Percentiles rank a stretch among this genome's conserved stretches.
phyloP scores from a whole-genome alignment of 2,329 filamentous ascomycete genomes.

The Coleophoma crateriformis region DNA sequence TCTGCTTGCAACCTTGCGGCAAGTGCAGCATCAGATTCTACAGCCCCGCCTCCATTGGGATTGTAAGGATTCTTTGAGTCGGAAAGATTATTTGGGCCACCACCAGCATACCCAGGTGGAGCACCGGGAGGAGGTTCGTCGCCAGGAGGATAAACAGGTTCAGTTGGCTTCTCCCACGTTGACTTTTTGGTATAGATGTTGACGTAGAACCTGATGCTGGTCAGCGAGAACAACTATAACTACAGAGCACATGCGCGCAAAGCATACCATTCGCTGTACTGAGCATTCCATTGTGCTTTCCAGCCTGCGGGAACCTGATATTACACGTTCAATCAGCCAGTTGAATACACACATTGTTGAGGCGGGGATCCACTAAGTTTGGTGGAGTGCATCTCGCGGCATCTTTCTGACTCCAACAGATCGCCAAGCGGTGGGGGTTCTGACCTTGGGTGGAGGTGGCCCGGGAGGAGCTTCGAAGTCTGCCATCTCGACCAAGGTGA shows the following conservation, averaged over 20 bases:
- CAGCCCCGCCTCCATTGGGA: slow-evolving; percentile 9
- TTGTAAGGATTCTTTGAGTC: slow-evolving; percentile 11
- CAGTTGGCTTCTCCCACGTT: slow-evolving; percentile 81
- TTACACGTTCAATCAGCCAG: too few relatives aligned
- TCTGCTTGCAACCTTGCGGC: slow-evolving; percentile 78
- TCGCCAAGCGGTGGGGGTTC: not conserved
- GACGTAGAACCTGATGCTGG: slow-evolving; percentile 70
- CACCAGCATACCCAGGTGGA: slow-evolving; percentile 61
- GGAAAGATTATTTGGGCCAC: slow-evolving; percentile 31
- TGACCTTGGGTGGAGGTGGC: slow-evolving; percentile 40
- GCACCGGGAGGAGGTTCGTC: slow-evolving; percentile 46
- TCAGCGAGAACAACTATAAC: slow-evolving; percentile 13
- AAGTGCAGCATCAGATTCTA: slow-evolving; percentile 65
- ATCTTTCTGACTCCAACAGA: not conserved
- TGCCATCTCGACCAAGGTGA: slow-evolving; percentile 12
- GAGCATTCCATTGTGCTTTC: slow-evolving; percentile 78
- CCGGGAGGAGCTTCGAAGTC: slow-evolving; percentile 15
- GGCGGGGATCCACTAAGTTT: not conserved
- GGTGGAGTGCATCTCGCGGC: not conserved
- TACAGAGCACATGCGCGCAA: not conserved
- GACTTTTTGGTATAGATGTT: slow-evolving; percentile 84
- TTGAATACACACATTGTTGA: too few relatives aligned
- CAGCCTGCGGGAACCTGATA: slow-evolving; percentile 64
- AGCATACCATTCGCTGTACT: slow-evolving; percentile 77
- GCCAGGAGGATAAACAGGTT: slow-evolving; percentile 57